These are phyloP conservation scores for Vitis amurensis DNA, from an alignment of 164 flowering plant species.

Conservation along the genomic window DNA sequence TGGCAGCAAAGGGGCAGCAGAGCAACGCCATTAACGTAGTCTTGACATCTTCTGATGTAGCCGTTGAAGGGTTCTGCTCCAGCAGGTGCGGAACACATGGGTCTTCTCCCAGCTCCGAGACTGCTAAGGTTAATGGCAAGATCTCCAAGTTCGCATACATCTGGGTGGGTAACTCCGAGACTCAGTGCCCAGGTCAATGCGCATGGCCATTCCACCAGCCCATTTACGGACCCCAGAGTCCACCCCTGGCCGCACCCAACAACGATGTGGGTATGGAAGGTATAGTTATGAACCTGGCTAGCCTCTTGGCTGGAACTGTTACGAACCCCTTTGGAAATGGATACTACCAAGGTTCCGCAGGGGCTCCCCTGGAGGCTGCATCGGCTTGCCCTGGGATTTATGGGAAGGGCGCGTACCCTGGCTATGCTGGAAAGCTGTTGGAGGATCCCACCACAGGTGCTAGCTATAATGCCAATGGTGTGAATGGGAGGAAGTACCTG, in stretches of 20 bases:
- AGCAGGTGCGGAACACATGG: slow-evolving; percentile 65
- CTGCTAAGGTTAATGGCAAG: slow-evolving; percentile 8
- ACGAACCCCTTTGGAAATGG: slow-evolving; percentile 64
- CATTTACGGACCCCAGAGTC: slow-evolving; percentile 54
- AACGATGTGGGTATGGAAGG: slow-evolving; percentile 58
- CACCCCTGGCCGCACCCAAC: slow-evolving; percentile 54
- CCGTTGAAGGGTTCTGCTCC: slow-evolving; percentile 56
- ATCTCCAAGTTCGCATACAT: slow-evolving; percentile 48
- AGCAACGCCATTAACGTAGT: slow-evolving; percentile 50
- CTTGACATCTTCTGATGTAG: slow-evolving; percentile 54
- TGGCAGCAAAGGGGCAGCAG: slow-evolving; percentile 46
- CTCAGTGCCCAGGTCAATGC: slow-evolving; percentile 60
- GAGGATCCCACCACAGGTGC: slow-evolving; percentile 48
- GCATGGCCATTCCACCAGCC: slow-evolving; percentile 77
- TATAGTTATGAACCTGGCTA: slow-evolving; percentile 48
- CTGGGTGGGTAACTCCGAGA: slow-evolving; percentile 68
- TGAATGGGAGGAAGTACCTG: slow-evolving; percentile 43
- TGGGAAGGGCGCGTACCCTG: slow-evolving; percentile 62
- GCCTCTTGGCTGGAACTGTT: slow-evolving; percentile 50
- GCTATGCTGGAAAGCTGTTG: slow-evolving; percentile 50
- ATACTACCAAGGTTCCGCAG: slow-evolving; percentile 45
- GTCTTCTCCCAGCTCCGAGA: slow-evolving; percentile 6
- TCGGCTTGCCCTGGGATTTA: slow-evolving; percentile 56
- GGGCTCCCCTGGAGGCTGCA: slow-evolving; percentile 56
- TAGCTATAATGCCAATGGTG: slow-evolving; percentile 55